A percentile compares a stretch with the other conserved stretches of the same genome.
Conservation (phyloP, 2,329 filamentous ascomycete species). For the Pseudogymnoascus sp. region DNA sequence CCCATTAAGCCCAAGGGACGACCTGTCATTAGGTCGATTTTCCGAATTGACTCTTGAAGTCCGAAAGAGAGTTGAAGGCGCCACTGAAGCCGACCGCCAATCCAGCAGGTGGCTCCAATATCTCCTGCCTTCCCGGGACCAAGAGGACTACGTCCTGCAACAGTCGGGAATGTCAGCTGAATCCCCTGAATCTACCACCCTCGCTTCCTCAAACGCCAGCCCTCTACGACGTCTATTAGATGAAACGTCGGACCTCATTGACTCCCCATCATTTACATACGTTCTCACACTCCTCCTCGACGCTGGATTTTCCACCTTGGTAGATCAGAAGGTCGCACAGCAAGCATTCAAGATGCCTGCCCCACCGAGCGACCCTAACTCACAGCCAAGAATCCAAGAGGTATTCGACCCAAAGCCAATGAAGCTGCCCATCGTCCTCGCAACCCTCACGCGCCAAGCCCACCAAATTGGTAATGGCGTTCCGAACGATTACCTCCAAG, state of each 20-base stretch:
- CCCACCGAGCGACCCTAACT: conserved; percentile 23
- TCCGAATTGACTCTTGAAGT: conserved; percentile 76
- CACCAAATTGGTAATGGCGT: conserved; percentile 78
- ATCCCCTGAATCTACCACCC: conserved; percentile 33
- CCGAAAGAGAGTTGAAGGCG: conserved; percentile 75
- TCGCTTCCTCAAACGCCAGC: conserved; percentile 33
- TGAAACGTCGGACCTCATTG: conserved; percentile 90
- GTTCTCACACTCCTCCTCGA: conserved; percentile 83
- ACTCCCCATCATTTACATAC: conserved; percentile 83
- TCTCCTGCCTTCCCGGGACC: conserved; percentile 69
- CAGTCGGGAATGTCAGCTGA: conserved; percentile 72
- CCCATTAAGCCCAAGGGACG: conserved; percentile 78
- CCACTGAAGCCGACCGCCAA: conserved; percentile 55
- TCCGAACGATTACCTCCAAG: conserved; percentile 62
- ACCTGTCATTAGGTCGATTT: conserved; percentile 73
- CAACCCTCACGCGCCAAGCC: conserved; percentile 83
- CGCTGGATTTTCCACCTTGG: conserved; percentile 73
- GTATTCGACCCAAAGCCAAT: conserved; percentile 45
- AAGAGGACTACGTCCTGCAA: conserved; percentile 76
- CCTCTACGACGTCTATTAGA: conserved; percentile 80
- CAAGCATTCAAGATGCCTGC: conserved; percentile 65
- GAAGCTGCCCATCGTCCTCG: conserved; percentile 83
- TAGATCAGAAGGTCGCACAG: conserved; percentile 72
- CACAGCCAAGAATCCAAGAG: conserved; percentile 38
- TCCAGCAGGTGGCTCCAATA: conserved; percentile 64